Evolutionary conservation across 306 rosid species (phyloP), one percentile per base, ranked within the genome.

Genomic region (Acacia melanoxylon): DNA sequence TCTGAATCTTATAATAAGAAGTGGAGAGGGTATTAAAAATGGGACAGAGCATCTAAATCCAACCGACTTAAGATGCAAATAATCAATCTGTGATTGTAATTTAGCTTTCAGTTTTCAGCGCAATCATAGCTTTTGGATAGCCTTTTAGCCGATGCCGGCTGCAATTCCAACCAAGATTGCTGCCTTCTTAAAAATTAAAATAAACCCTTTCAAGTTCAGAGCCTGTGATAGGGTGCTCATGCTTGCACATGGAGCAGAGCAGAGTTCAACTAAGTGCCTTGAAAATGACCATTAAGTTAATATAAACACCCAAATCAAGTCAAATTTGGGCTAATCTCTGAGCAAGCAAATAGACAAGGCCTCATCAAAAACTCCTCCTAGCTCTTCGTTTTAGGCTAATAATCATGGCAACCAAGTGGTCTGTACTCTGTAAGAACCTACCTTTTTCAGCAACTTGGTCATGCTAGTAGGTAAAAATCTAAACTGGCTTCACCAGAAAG

Each of bases 231-330:
- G 68, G 51, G 46, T 78, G 61, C 54, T 78, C 22, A 78, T 78
- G 84, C 12, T 75, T 74, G 86, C 89, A 86, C 89, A 86, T 82
- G 86, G 74, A 73, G 52, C 51, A 75, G 14, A 66, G 61, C 49
- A 69, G 20, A 73, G 46, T 54, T 15, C 40, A 74, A 85, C 58
- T 31, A 5, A 20, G 69, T 73, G 70, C 74, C 75, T 45, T 81
- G 81, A 81, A 78, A 81, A 66, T 67, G 75, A 81, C 81, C 59
- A 85, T 54, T 74, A 73, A 72, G 11, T 77, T 12, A 19, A 81
- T 35, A 42, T 78, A 46, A 70, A 62, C 15, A 35, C 65, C 65
- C 72, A 59, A 72, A 31, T 58, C 12, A 63, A 44, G 17, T 44
- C 12, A 63, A 44, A 24, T 24, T 9, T 42, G 41, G 19, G 44